phyloP scores from a whole-genome alignment of 176 grass and related monocot genomes.

The Typha latifolia region DNA sequence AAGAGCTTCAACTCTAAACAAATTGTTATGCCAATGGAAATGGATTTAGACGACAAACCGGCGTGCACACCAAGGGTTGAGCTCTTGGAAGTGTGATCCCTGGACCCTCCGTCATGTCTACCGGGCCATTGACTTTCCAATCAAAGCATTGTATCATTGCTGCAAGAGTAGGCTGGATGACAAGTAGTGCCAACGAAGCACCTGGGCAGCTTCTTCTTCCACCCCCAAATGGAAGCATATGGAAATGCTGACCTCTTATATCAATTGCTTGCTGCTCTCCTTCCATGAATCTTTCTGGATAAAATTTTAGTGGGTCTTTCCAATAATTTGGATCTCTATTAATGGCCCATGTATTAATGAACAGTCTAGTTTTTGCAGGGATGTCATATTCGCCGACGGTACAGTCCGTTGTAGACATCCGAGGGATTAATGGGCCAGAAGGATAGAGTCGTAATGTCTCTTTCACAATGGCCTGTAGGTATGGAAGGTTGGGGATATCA shows the following conservation, averaged over 20 bases:
- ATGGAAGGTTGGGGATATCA: constrained; percentile 29
- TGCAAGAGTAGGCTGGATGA: constrained; percentile 38
- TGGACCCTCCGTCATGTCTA: constrained; percentile 57
- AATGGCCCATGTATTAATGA: too few relatives aligned
- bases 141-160: constrained; percentile 65
- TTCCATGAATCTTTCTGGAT: constrained; percentile 31
- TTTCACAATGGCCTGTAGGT: constrained; percentile 48
- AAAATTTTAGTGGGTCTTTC: constrained; percentile 39
- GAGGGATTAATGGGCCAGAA: too few relatives aligned
- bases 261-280: constrained; percentile 24
- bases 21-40: neutral
- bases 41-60: constrained; percentile 12
- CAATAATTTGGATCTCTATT: too few relatives aligned
- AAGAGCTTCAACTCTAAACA: too few relatives aligned
- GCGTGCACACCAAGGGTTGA: constrained; percentile 26
- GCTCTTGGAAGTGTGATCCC: constrained; percentile 37
- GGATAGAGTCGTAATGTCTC: too few relatives aligned
- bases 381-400: too few relatives aligned
- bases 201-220: constrained; percentile 60
- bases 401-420: too few relatives aligned
- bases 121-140: constrained; percentile 28
- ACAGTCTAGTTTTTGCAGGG: too few relatives aligned
- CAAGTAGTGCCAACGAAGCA: constrained; percentile 37
- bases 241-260: constrained; percentile 43
- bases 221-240: constrained; percentile 62